A percentile compares a stretch with the other conserved stretches of the same genome.
phyloP scores from a whole-genome alignment of 257 asterid species.

The Forsythia suspensa region DNA sequence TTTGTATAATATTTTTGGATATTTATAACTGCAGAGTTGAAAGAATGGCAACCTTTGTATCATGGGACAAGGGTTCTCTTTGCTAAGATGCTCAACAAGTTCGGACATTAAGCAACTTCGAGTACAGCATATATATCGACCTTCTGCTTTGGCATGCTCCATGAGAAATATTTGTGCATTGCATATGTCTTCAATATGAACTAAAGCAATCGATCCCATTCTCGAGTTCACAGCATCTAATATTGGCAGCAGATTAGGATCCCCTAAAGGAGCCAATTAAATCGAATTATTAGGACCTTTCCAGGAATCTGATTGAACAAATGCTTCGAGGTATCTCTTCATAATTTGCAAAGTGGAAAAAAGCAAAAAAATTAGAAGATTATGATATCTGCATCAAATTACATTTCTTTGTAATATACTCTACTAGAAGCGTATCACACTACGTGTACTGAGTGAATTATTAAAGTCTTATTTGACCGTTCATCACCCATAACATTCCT shows the following conservation, averaged over 20 bases:
- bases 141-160: conserved; percentile 63
- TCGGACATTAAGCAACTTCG: conserved; percentile 47
- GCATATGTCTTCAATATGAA: conserved; percentile 79
- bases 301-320: background rate
- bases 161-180: conserved; percentile 70
- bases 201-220: conserved; percentile 86
- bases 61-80: conserved; percentile 39
- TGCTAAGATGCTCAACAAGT: conserved; percentile 40
- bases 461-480: background rate
- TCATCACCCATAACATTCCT: background rate
- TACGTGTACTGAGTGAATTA: background rate
- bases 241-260: conserved; percentile 48
- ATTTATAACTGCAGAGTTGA: background rate
- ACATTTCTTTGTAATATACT: background rate
- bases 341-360: background rate
- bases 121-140: conserved; percentile 65
- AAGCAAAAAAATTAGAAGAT: background rate
- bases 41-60: conserved; percentile 45
- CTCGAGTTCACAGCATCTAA: conserved; percentile 60
- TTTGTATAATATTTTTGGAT: background rate
- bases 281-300: background rate
- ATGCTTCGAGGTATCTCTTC: background rate
- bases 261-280: conserved; percentile 38
- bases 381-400: background rate
- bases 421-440: background rate